These are phyloP conservation scores for Chalara sp. DNA, from an alignment of 2,329 filamentous ascomycete genomes.

Conservation along the genomic window DNA sequence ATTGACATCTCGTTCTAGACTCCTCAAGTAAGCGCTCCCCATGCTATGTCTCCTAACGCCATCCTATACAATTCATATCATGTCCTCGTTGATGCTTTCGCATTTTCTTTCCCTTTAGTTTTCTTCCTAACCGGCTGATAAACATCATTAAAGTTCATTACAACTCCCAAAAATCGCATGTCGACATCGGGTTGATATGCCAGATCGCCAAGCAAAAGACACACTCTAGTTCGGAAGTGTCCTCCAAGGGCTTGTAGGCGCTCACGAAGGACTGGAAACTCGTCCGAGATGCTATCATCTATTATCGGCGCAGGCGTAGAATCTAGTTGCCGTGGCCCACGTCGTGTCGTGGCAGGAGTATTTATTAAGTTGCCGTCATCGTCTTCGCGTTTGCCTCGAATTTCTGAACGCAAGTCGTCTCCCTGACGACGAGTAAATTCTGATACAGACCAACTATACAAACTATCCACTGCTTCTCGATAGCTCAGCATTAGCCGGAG, in stretches of 20 bases:
- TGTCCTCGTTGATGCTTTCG: constrained; percentile 6
- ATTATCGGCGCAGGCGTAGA: constrained; percentile 16
- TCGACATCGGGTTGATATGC: constrained; percentile 92
- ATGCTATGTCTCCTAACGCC: no score
- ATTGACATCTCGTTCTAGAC: no score
- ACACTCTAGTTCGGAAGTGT: constrained; percentile 72
- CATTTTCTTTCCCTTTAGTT: constrained; percentile 8
- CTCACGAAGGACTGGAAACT: constrained; percentile 67
- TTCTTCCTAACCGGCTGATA: constrained; percentile 70
- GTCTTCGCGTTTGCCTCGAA: constrained; percentile 29
- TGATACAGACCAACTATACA: constrained; percentile 91
- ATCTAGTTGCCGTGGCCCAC: constrained; percentile 22
- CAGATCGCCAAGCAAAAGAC: constrained; percentile 79
- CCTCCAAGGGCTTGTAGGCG: constrained; percentile 65
- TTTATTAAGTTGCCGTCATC: constrained; percentile 18
- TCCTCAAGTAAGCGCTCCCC: no score
- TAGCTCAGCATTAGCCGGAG: constrained; percentile 91
- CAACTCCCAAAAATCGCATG: constrained; percentile 89
- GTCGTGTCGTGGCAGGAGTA: constrained; percentile 23
- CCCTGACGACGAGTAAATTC: constrained; percentile 93
- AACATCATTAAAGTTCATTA: constrained; percentile 99
- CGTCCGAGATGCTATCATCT: constrained; percentile 41
- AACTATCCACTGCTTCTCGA: constrained; percentile 84
- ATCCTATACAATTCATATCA: no score
- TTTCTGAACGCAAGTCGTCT: constrained; percentile 64